These are phyloP conservation scores for Vigna trinervia DNA, from an alignment of 306 rosid species.

Conservation along the genomic window DNA sequence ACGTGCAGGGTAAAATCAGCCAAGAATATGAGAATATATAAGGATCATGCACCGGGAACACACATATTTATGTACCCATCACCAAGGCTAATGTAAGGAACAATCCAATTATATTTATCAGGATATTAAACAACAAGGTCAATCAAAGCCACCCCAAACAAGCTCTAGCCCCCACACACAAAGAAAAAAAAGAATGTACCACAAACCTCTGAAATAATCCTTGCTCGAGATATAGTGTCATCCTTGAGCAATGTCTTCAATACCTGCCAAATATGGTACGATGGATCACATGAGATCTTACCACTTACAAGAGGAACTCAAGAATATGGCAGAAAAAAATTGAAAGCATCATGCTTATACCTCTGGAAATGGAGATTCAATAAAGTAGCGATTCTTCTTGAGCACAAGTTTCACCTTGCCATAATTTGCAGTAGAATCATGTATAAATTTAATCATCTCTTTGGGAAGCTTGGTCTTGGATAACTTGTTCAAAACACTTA, in stretches of 20 bases:
- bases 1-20: constrained; percentile 9
- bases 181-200: background rate
- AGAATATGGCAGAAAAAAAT: background rate
- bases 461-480: constrained; percentile 97
- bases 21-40: constrained; percentile 15
- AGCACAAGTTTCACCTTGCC: constrained; percentile 98
- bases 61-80: background rate
- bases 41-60: constrained; percentile 14
- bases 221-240: constrained; percentile 70
- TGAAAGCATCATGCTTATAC: constrained; percentile 45
- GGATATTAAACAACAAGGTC: background rate
- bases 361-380: constrained; percentile 96
- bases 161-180: constrained; percentile 1
- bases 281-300: constrained; percentile 32
- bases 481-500: constrained; percentile 78
- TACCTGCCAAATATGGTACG: constrained; percentile 61
- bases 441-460: constrained; percentile 87
- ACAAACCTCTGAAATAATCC: constrained; percentile 81
- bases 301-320: constrained; percentile 3
- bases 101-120: constrained; percentile 24
- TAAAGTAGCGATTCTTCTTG: constrained; percentile 85
- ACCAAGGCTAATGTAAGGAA: background rate
- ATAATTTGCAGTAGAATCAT: constrained; percentile 88
- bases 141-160: constrained; percentile 25
- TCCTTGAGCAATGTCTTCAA: constrained; percentile 91